phyloP scores from a whole-genome alignment of 352 stramenopile genomes.

The Globisporangium camurandrum region DNA sequence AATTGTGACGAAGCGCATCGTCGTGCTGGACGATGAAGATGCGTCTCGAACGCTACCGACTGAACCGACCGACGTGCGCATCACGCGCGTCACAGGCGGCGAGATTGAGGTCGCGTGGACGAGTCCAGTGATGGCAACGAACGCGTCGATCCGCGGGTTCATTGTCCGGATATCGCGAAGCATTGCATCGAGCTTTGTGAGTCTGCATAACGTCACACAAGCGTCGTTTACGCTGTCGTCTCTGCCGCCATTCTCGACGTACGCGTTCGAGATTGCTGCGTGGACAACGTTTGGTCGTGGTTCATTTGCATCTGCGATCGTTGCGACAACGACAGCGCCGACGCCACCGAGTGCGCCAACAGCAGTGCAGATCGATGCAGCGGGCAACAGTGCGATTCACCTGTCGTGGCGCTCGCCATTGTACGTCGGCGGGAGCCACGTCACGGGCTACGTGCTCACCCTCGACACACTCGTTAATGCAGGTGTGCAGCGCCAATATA shows the following conservation, averaged over 20 bases:
- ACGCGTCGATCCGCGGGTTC: conserved; percentile 13
- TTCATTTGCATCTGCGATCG: conserved; percentile 16
- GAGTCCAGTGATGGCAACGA: background rate
- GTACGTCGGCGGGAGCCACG: conserved; percentile 27
- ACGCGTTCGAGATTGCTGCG: conserved; percentile 29
- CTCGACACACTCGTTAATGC: conserved; percentile 7
- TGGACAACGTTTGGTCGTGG: conserved; percentile 45
- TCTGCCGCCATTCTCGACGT: conserved; percentile 21
- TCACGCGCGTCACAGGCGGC: conserved; percentile 28
- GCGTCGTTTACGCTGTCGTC: conserved; percentile 30
- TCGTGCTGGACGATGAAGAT: conserved; percentile 44
- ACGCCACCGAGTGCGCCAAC: conserved; percentile 22
- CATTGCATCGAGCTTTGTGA: conserved; percentile 15
- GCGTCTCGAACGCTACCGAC: conserved; percentile 18
- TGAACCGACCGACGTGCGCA: conserved; percentile 5
- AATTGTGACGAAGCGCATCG: conserved; percentile 22
- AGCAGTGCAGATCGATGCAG: conserved; percentile 1
- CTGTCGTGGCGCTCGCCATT: conserved; percentile 30
- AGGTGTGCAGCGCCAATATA: background rate
- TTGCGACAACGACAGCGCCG: conserved; percentile 21
- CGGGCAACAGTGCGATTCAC: conserved; percentile 15
- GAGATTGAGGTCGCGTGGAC: conserved; percentile 39
- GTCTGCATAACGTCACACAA: conserved; percentile 32
- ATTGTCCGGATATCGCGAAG: conserved; percentile 24
- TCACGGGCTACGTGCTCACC: conserved; percentile 18